phyloP scores from a whole-genome alignment of 73 alveolate genomes.

The Tetrahymena thermophila region DNA sequence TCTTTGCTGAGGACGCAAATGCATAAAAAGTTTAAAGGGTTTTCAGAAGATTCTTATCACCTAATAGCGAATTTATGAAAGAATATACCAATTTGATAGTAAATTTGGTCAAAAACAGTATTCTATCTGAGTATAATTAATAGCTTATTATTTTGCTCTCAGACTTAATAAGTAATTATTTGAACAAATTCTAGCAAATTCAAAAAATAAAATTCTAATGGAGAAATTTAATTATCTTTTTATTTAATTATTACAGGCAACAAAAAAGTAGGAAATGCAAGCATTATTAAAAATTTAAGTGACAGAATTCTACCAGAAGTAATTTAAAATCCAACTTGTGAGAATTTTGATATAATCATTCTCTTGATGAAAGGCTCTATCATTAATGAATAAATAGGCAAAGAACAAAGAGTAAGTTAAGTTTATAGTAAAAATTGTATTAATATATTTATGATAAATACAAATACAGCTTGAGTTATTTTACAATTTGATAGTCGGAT shows the following conservation, averaged over 20 bases:
- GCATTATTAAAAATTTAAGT: background rate
- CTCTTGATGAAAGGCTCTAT: background rate
- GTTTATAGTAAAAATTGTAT: background rate
- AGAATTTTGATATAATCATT: background rate
- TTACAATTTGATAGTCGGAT: background rate
- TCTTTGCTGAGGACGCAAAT: background rate
- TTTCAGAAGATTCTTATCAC: background rate
- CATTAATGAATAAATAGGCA: background rate
- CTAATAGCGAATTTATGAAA: background rate
- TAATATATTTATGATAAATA: background rate
- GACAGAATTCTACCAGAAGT: background rate
- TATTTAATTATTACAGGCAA: background rate
- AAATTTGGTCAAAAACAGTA: background rate
- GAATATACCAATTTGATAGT: background rate
- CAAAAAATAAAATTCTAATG: background rate
- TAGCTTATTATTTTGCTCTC: background rate
- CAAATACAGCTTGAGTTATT: background rate
- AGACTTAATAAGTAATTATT: background rate
- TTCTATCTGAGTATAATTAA: background rate
- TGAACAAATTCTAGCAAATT: too few relatives aligned
- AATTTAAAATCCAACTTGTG: background rate
- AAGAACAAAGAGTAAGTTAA: background rate
- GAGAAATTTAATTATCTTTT: background rate
- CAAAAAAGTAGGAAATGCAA: background rate
- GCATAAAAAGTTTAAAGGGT: background rate